Base-by-base conservation (phyloP, 73 alveolate species). In the Effrenium voratum region DNA sequence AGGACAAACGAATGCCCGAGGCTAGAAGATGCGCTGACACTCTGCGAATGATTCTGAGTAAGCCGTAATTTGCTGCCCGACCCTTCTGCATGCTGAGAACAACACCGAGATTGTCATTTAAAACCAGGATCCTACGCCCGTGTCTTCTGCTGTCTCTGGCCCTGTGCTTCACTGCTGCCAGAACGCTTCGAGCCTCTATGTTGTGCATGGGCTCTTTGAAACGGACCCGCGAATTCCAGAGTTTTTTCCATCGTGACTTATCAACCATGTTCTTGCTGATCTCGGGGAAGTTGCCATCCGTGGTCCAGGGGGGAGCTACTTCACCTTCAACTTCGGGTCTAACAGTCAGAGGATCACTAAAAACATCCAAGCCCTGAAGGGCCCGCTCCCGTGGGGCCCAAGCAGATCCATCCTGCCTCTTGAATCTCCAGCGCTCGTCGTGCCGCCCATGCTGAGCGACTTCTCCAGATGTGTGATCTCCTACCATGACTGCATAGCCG, bases 91-190 rank as follows among this genome's bases (percentile, higher is more conserved):
- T 3, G 0, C 60, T 60, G 38, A 77, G 3, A 0, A 77, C 88
- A 30, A 77, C 88, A 13, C 88, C 88, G 38, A 77, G 26, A 46
- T 77, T 77, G 28, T 77, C 88, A 28, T 77, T 45, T 55, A 77
- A 30, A 40, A 43, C 88, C 1, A 46, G 36, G 0, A 77, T 46
- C 41, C 88, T 40, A 2, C 2, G 38, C 28, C 13, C 36, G 44
- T 77, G 88, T 44, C 44, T 40, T 19, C 30, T 36, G 1, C 3
- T 0, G 5, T 84, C 80, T 0, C 91, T 19, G 32, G 30, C 46
- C 8, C 34, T 30, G 22, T 47, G 66, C 43, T 22, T 19, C 4
- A 40, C 88, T 10, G 15, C 41, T 5, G 66, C 40, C 88, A 24
- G 41, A 2, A 80, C 57, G 43, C 72, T 47, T 19, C 91, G 13